Base-by-base conservation (phyloP, 768 basidiomycete genomes). In the Kwoniella newhampshirensis region DNA sequence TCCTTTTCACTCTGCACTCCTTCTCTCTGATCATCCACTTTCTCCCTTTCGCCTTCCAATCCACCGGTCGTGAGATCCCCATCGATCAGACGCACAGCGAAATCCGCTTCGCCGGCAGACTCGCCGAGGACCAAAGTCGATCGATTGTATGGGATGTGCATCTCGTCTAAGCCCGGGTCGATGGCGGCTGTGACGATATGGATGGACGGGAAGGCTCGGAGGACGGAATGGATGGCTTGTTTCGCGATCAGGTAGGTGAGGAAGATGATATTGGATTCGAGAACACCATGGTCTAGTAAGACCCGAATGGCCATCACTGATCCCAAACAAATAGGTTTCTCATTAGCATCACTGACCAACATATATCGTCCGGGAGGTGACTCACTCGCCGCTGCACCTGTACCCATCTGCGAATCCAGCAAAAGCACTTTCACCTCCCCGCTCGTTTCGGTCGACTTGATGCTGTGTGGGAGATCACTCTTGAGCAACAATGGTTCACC, bases 231-330 rank as follows among this genome's bases (percentile, higher is more conserved):
- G 18, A 96, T 89, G 17, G 92, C 91, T 15, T 79, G 81, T n/a
- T 84, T 82, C 6, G 91, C 87, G 45, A 94, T 87, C 8, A 97
- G 81, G 78, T 94, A 91, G 0, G 91, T 87, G 13, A 92, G 84
- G 69, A 93, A 93, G 54, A 96, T 84, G 63, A 96, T 93, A 66
- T 76, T 57, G 12, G 51, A 51, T 55, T 70, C 68, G 53, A 75
- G 82, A 17, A 94, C 86, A 12, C 94, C 91, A 64, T 99, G 94
- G 72, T 99, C 94, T 17, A 98, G 81, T 9, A 97, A 79, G 11
- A 94, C 83, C 26, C 94, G 87, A 59, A 99, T 89, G 0, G 92
- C 87, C 94, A 98, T 97, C 75, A 97, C 88, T 18, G 87, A 46
- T 35, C 59, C 39, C 25, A 11, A 15, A 6, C 21, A 39, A 28